phyloP scores from a whole-genome alignment of 495 filamentous ascomycete genomes.

The Daldinia vernicosa region DNA sequence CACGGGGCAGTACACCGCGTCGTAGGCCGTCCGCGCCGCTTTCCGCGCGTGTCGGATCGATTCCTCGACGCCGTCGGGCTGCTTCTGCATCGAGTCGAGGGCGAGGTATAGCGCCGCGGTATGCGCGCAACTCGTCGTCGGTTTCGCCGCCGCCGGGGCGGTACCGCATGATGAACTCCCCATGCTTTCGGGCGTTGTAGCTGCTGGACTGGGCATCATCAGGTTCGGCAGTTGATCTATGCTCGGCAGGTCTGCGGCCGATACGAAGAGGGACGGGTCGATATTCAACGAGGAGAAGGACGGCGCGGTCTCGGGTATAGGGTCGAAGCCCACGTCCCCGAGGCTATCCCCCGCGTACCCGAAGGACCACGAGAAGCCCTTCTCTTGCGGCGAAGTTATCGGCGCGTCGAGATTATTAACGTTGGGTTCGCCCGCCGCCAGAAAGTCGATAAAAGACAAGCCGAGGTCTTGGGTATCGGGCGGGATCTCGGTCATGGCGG shows the following conservation, averaged over 20 bases:
- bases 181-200: slow-evolving; percentile 39
- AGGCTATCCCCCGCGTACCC: slow-evolving; percentile 31
- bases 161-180: slow-evolving; percentile 7
- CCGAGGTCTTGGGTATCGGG: slow-evolving; percentile 39
- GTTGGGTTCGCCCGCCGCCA: slow-evolving; percentile 21
- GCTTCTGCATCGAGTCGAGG: slow-evolving; percentile 55
- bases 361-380: slow-evolving; percentile 30
- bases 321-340: slow-evolving; percentile 37
- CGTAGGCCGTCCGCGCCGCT: slow-evolving; percentile 63
- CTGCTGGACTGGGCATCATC: slow-evolving; percentile 38
- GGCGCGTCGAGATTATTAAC: slow-evolving; percentile 21
- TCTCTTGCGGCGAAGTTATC: slow-evolving; percentile 3
- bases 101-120: slow-evolving; percentile 55
- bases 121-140: slow-evolving; percentile 47
- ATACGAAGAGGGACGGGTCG: slow-evolving; percentile 39
- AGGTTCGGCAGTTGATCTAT: slow-evolving; percentile 36
- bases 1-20: slow-evolving; percentile 65
- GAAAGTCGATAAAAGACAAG: slow-evolving; percentile 32
- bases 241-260: slow-evolving; percentile 9
- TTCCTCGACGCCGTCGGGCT: slow-evolving; percentile 51
- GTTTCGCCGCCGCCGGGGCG: background rate
- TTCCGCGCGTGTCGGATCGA: slow-evolving; percentile 66
- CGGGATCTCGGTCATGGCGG: slow-evolving; percentile 38
- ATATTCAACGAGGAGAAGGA: slow-evolving; percentile 33
- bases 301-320: slow-evolving; percentile 21